These are phyloP conservation scores for Fusarium pilosicola DNA, from an alignment of 2,329 filamentous ascomycete genomes.

Conservation along the genomic window DNA sequence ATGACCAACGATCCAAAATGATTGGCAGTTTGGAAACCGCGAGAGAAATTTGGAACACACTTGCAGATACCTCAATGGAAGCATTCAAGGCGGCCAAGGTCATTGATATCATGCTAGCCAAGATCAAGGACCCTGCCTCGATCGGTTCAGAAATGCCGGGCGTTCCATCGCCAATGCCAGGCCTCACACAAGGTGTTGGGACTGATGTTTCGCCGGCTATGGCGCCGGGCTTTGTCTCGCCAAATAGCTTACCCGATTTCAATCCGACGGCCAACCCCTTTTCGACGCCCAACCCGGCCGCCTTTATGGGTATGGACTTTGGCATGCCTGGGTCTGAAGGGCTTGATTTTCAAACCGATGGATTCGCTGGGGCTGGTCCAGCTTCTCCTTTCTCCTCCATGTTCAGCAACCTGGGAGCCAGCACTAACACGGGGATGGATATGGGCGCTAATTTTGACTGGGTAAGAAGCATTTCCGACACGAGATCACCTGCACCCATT, in stretches of 20 bases:
- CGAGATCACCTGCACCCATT: background rate
- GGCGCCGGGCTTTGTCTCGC: constrained; percentile 39
- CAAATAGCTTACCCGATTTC: constrained; percentile 43
- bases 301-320: constrained; percentile 59
- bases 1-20: constrained; percentile 77
- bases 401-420: constrained; percentile 57
- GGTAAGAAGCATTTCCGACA: constrained; percentile 53
- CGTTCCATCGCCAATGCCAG: constrained; percentile 36
- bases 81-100: constrained; percentile 86
- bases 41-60: constrained; percentile 80
- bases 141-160: constrained; percentile 15
- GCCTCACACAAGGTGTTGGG: constrained; percentile 51
- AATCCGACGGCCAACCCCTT: constrained; percentile 45
- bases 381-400: constrained; percentile 63
- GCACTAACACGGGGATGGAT: constrained; percentile 49
- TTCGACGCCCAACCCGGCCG: constrained; percentile 50
- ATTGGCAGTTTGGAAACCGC: constrained; percentile 77
- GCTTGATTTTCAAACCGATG: constrained; percentile 47
- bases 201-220: constrained; percentile 49
- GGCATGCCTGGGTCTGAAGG: constrained; percentile 47
- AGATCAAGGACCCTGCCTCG: constrained; percentile 62
- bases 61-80: constrained; percentile 84
- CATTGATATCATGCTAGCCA: constrained; percentile 85
- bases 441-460: constrained; percentile 66
- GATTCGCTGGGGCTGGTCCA: constrained; percentile 41